Percentiles rank a stretch among this genome's conserved stretches.
These are phyloP conservation scores for Diaporthe batatas DNA, from an alignment of 2,329 filamentous ascomycete species.

Conservation along the genomic window DNA sequence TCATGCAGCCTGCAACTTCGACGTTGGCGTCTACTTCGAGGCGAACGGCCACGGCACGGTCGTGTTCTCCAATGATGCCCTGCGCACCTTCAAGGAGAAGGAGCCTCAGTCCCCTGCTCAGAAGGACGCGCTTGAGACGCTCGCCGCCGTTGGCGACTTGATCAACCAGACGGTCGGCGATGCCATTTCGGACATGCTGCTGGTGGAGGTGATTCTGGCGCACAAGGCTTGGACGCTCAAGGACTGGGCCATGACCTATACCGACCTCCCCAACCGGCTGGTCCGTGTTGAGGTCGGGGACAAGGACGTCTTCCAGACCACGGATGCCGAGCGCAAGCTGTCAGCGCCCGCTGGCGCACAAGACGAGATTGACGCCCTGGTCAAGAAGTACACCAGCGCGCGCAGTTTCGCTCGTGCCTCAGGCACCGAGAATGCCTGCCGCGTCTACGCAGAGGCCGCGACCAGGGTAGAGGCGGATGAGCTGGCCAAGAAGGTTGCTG, in stretches of 20 bases:
- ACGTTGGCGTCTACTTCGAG: slow-evolving; percentile 98
- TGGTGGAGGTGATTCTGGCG: slow-evolving; percentile 95
- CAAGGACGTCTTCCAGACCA: slow-evolving; percentile 90
- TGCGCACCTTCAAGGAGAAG: slow-evolving; percentile 81
- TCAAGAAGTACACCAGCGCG: slow-evolving; percentile 91
- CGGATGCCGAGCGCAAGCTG: slow-evolving; percentile 91
- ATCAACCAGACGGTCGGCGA: slow-evolving; percentile 99
- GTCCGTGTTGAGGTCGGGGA: slow-evolving; percentile 91
- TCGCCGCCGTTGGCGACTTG: slow-evolving; percentile 85
- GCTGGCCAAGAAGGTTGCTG: slow-evolving; percentile 84
- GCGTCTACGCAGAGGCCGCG: slow-evolving; percentile 95
- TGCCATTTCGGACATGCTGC: slow-evolving; percentile 93
- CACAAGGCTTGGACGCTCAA: slow-evolving; percentile 92
- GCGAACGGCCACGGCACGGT: slow-evolving; percentile 98
- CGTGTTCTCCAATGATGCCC: slow-evolving; percentile 88
- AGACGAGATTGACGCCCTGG: slow-evolving; percentile 85
- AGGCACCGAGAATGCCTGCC: slow-evolving; percentile 95
- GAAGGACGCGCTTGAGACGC: slow-evolving; percentile 87
- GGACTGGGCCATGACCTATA: slow-evolving; percentile 95
- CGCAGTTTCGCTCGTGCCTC: slow-evolving; percentile 92
- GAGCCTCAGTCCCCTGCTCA: slow-evolving; percentile 92
- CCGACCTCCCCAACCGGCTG: slow-evolving; percentile 94
- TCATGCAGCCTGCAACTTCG: slow-evolving; percentile 94
- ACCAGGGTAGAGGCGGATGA: slow-evolving; percentile 92
- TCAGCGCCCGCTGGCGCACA: slow-evolving; percentile 84